Evolutionary conservation across 805 yeast species (phyloP).

Genomic region (Brettanomyces naardenensis): DNA sequence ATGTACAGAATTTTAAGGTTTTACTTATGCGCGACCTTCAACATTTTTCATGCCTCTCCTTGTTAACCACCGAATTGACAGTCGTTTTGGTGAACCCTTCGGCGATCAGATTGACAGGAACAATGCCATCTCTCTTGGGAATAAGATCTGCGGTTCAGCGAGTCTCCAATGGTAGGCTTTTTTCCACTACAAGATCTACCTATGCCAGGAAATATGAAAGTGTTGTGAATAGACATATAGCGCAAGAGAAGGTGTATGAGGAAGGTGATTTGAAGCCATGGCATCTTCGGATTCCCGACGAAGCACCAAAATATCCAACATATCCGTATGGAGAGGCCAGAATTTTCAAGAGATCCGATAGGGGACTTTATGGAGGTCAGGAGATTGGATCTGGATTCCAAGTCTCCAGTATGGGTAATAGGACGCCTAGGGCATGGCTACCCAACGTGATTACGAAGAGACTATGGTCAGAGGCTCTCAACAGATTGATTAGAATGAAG

Average conservation of each 20-base stretch:
- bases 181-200: slow-evolving; percentile 15
- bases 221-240: slow-evolving; percentile 41
- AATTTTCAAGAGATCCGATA: slow-evolving; percentile 74
- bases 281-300: slow-evolving; percentile 33
- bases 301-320: slow-evolving; percentile 43
- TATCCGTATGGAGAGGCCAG: slow-evolving; percentile 76
- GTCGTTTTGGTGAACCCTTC: too few species aligned
- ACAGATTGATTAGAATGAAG: slow-evolving; percentile 45
- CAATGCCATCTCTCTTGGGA: too few species aligned
- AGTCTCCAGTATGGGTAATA: slow-evolving; percentile 68
- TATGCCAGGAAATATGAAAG: slow-evolving; percentile 27
- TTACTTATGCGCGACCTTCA: too few species aligned
- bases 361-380: slow-evolving; percentile 88
- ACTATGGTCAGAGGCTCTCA: slow-evolving; percentile 78
- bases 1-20: too few species aligned
- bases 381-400: slow-evolving; percentile 70
- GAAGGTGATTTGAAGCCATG: slow-evolving; percentile 49
- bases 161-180: too few species aligned
- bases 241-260: slow-evolving; percentile 33
- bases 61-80: too few species aligned
- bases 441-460: slow-evolving; percentile 74
- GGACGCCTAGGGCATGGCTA: slow-evolving; percentile 63
- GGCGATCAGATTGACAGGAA: too few species aligned
- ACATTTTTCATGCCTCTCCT: too few species aligned
- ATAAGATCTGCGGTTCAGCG: too few species aligned